Evolutionary conservation across 2,329 filamentous ascomycete genomes (phyloP).

Genomic region (Fusarium lyarnte): DNA sequence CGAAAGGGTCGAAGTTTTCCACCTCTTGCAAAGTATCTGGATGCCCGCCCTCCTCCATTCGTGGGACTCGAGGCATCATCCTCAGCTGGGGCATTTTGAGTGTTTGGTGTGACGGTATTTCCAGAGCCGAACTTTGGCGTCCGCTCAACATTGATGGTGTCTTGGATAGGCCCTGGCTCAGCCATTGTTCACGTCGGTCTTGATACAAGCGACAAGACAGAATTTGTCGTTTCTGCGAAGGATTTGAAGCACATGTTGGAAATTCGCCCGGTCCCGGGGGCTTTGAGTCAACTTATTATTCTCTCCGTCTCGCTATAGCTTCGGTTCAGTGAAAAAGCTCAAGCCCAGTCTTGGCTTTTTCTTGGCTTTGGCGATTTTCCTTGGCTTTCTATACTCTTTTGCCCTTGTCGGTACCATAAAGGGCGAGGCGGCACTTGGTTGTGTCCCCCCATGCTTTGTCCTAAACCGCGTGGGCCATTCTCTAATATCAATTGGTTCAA

Average conservation of each 20-base stretch:
- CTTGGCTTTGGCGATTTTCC: slow-evolving; percentile 18
- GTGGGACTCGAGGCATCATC: not conserved
- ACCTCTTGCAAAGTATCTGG: slow-evolving; percentile 46
- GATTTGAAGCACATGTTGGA: slow-evolving; percentile 7
- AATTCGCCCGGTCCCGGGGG: not conserved
- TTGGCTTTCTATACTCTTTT: slow-evolving; percentile 4
- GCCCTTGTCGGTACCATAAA: slow-evolving; percentile 2
- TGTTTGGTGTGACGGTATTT: slow-evolving; percentile 11
- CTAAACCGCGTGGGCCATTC: slow-evolving; percentile 28
- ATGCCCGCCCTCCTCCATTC: not conserved
- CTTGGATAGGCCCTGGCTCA: not conserved
- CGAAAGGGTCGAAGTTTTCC: slow-evolving; percentile 62
- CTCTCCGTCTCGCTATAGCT: not conserved
- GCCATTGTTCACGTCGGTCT: slow-evolving; percentile 14
- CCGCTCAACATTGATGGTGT: slow-evolving; percentile 11
- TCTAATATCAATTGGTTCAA: slow-evolving; percentile 32
- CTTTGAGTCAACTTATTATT: slow-evolving; percentile 8
- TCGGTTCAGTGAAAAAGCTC: not conserved
- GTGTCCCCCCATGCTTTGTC: not conserved
- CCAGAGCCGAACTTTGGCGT: slow-evolving; percentile 14
- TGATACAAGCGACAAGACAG: not conserved
- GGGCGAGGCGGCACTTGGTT: not conserved
- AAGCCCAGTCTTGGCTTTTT: slow-evolving; percentile 6
- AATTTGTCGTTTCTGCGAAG: not conserved
- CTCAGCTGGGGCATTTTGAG: not conserved